Evolutionary conservation across 768 basidiomycete genomes (phyloP).

Genomic region (Botryobasidium botryosum): DNA sequence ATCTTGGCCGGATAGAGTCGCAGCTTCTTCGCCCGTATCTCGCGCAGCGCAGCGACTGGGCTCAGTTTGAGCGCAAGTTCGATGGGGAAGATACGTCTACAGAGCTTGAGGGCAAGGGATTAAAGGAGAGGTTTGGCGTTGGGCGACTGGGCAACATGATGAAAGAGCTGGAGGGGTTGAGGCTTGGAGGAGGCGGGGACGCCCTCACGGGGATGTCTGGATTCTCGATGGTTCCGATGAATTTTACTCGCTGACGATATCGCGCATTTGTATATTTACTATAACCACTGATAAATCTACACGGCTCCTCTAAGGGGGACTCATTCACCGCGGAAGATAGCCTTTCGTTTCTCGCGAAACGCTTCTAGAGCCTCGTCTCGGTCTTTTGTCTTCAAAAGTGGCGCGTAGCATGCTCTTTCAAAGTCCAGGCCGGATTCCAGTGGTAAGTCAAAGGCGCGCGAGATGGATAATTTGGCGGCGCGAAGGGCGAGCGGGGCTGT

Average conservation of each 20-base stretch:
- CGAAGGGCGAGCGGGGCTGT: constrained; percentile 70
- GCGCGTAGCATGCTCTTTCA: constrained; percentile 72
- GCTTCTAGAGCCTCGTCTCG: constrained; percentile 70
- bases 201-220: too few species aligned
- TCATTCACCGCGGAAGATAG: constrained; percentile 69
- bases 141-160: constrained; percentile 68
- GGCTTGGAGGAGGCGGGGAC: constrained; percentile 17
- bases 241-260: too few species aligned
- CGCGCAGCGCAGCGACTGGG: constrained; percentile 80
- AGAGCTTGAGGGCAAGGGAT: constrained; percentile 29
- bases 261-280: background rate
- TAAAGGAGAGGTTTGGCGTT: constrained; percentile 44
- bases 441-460: constrained; percentile 57
- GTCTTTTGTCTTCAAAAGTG: constrained; percentile 56
- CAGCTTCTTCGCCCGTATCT: constrained; percentile 80
- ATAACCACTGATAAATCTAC: background rate
- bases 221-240: too few species aligned
- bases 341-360: constrained; percentile 68
- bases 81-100: constrained; percentile 31
- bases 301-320: background rate
- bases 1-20: constrained; percentile 82
- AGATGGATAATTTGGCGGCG: constrained; percentile 79
- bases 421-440: constrained; percentile 89
- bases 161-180: constrained; percentile 66
- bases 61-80: constrained; percentile 66